Percentiles rank a stretch among this genome's conserved stretches.
Evolutionary conservation across 169 alveolate genomes (phyloP).

Genomic region (Cryptosporidium ryanae): DNA sequence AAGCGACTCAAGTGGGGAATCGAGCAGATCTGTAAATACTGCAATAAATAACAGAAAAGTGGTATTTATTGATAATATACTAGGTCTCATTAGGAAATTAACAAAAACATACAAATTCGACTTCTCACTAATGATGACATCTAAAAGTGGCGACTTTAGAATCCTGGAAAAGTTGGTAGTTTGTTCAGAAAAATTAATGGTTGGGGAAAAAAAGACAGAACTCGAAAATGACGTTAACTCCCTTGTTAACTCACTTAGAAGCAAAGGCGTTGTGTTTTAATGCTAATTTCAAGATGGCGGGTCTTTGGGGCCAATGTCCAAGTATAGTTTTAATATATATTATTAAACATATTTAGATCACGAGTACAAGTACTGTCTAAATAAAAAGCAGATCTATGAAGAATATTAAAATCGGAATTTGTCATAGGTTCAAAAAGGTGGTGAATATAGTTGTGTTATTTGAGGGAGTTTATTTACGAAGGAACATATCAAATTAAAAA

Average conservation of each 20-base stretch:
- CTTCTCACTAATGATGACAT: constrained; percentile 8
- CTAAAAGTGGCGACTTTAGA: neutral
- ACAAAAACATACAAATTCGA: constrained; percentile 9
- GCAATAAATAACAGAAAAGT: neutral
- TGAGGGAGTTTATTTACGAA: constrained; percentile 15
- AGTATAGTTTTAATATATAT: neutral
- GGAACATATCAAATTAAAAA: neutral
- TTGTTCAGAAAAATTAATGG: neutral
- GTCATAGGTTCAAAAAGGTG: neutral
- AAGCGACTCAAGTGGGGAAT: too few relatives aligned
- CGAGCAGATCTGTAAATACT: too few relatives aligned
- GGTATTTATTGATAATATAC: neutral
- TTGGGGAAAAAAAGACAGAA: too few relatives aligned
- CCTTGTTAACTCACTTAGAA: too few relatives aligned
- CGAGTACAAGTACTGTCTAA: constrained; percentile 62
- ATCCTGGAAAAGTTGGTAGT: constrained; percentile 6
- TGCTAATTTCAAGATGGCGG: constrained; percentile 48
- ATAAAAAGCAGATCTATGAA: constrained; percentile 27
- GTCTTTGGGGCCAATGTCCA: neutral
- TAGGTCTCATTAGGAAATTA: constrained; percentile 2
- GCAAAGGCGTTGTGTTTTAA: too few relatives aligned
- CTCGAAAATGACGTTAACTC: too few relatives aligned
- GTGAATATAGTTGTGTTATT: constrained; percentile 50
- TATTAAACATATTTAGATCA: constrained; percentile 18
- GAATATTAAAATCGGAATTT: neutral